Percentiles rank a stretch among this genome's conserved stretches.
Evolutionary conservation across 1,139 yeast species (phyloP).

Genomic region (Diutina sp.): DNA sequence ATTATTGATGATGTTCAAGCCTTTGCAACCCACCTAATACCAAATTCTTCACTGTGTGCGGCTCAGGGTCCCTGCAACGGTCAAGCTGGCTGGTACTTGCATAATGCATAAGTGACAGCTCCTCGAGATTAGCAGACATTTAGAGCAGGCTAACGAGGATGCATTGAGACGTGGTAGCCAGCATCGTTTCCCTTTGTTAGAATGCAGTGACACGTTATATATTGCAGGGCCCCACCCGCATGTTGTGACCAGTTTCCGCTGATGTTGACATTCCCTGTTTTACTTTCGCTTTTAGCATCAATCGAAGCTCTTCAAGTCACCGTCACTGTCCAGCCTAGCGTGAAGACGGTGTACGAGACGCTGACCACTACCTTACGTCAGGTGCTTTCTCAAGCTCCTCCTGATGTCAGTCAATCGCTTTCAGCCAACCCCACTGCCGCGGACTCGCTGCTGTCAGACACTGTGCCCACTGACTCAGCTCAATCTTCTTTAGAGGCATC

Average conservation of each 20-base stretch:
- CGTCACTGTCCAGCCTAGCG: not conserved
- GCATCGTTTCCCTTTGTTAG: not conserved
- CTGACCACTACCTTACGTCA: not conserved
- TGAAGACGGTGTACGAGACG: not conserved
- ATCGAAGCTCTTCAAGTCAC: not conserved
- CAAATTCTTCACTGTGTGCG: not conserved
- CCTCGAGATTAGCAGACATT: not conserved
- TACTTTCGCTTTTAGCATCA: not conserved
- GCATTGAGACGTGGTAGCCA: not conserved
- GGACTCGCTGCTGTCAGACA: not conserved
- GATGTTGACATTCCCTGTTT: not conserved
- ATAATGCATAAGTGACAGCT: not conserved
- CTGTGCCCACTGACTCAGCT: not conserved
- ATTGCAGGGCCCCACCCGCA: not conserved
- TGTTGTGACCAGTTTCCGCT: not conserved
- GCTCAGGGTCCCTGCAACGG: not conserved
- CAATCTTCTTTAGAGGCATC: not conserved
- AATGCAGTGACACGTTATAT: not conserved
- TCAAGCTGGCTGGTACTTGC: not conserved
- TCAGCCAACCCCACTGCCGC: not conserved
- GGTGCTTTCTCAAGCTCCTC: not conserved
- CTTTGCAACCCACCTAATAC: not conserved
- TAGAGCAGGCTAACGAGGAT: not conserved
- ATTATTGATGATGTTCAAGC: too few species aligned
- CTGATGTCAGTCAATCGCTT: not conserved